Base-by-base conservation (phyloP, 2,329 filamentous ascomycete species). In the Botrytis medusae region DNA sequence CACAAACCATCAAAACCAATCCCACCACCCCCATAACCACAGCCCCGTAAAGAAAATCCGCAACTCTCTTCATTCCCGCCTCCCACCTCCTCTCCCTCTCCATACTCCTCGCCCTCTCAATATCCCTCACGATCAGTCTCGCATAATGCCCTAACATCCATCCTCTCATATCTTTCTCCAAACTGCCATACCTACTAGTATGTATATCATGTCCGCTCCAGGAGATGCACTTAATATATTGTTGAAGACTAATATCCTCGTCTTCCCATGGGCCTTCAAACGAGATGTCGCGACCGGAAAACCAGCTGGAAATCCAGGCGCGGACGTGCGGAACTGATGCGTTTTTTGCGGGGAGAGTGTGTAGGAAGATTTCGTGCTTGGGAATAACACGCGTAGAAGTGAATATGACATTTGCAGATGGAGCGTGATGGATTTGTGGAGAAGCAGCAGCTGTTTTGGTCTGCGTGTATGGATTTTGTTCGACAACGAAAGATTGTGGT, bases 221-320 rank as follows among this genome's bases (percentile, higher is more conserved):
- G 7, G 32, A 61, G 6, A 70, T 48, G 14, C 68, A n/a, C 1
- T 34, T 25, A 8, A 70, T 29, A 16, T 63, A 63, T 14, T 25
- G 37, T 1, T 34, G 22, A 1, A 70, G 25, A 7, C 14, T 7
- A 1, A 46, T 25, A n/a, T 34, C 22, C 4, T 12, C 25, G n/a
- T 10, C 64, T 7, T 42, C 25, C 16, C 34, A 42, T 1, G 64
- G 25, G 9, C 29, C 12, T 4, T 1, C 34, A 14, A 57, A 25
- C 1, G 34, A 22, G 29, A 70, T n/a, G 0, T 70, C 40, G 8
- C 68, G 40, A 4, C 68, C 68, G 9, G 44, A 10, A n/a, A 70
- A 63, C 68, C 68, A 70, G 9, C 54, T 70, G 14, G 40, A 7
- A 40, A 70, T 70, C 54, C 68, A 70, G 22, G 2, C 4, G 8